Conservation (phyloP, 805 yeast species). For the Kockiozyma suomiensis region DNA sequence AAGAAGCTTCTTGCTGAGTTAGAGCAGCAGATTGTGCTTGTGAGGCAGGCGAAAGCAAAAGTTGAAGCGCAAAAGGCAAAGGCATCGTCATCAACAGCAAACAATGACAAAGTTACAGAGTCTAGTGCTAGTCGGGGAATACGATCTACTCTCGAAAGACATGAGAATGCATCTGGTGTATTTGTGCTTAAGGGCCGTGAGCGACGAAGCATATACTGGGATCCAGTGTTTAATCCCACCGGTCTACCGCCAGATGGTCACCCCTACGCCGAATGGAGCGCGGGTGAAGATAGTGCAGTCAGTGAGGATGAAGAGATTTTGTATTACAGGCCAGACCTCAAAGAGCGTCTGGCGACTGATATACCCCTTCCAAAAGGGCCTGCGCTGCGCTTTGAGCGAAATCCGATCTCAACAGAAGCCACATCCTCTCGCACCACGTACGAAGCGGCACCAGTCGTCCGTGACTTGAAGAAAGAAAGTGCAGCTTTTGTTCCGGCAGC, state of each 20-base stretch:
- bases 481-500: constrained; percentile 34
- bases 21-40: constrained; percentile 27
- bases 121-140: background rate
- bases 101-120: background rate
- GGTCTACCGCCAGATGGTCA: constrained; percentile 36
- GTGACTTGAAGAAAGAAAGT: constrained; percentile 34
- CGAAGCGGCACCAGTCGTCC: constrained; percentile 37
- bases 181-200: constrained; percentile 30
- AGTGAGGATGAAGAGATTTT: constrained; percentile 3
- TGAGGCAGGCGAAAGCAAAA: constrained; percentile 27
- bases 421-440: constrained; percentile 26
- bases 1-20: constrained; percentile 24
- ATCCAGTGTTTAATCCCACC: constrained; percentile 33
- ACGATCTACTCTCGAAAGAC: constrained; percentile 12
- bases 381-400: constrained; percentile 21
- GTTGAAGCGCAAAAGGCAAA: background rate
- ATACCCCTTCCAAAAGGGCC: constrained; percentile 35
- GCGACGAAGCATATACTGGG: constrained; percentile 35
- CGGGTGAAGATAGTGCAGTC: constrained; percentile 13
- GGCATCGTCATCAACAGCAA: background rate
- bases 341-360: constrained; percentile 21
- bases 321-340: constrained; percentile 19
- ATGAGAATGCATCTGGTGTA: constrained; percentile 25
- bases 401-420: background rate
- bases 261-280: constrained; percentile 28